Base-by-base conservation (phyloP, 2,329 filamentous ascomycete genomes). In the Pseudocercospora eumusae region DNA sequence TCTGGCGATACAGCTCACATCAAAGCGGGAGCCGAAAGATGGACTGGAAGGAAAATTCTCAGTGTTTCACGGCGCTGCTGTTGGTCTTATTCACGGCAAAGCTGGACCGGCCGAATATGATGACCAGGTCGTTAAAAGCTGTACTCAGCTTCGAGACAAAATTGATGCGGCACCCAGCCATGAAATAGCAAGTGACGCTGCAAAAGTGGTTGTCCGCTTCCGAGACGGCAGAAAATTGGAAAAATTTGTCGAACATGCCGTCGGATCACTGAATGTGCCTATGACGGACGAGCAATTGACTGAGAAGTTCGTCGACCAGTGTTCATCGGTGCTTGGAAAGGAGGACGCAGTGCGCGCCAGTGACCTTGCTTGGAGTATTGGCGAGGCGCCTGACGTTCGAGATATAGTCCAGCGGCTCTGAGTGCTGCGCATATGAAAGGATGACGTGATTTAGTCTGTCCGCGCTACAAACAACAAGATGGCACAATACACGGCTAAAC, bases 1-100 rank as follows among this genome's bases (percentile, higher is more conserved):
- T 40, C 7, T 13, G 36, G 6, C 15, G 3, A 7, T 40, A 5
- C 4, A 40, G 47, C 73, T 85, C 25, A 84, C 82, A 0, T 81
- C 80, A 1, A 83, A 84, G 70, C 78, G 74, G 9, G 73, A 71
- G 6, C 83, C 83, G 0, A 76, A 75, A 57, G 80, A 81, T 56
- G 82, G 81, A 0, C 72, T 85, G 1, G 79, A 83, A 68, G 80
- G 75, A 2, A 85, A 85, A 52, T 85, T 85, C 66, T 83, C 81
- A 58, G 81, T 84, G 20, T 85, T 81, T 64, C 82, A 85, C 65
- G 82, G 81, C 4, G 79, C 75, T n/a, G 81, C 81, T 0, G 77
- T 83, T 4, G 82, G 80, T 0, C 64, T 84, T 8, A 66, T 84
- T 1, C 80, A 78, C 61, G 82, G 82, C 0, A 81, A 82, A 68